These are phyloP conservation scores for Ganoderma sinense DNA, from an alignment of 1,284 basidiomycete species.

Conservation along the genomic window DNA sequence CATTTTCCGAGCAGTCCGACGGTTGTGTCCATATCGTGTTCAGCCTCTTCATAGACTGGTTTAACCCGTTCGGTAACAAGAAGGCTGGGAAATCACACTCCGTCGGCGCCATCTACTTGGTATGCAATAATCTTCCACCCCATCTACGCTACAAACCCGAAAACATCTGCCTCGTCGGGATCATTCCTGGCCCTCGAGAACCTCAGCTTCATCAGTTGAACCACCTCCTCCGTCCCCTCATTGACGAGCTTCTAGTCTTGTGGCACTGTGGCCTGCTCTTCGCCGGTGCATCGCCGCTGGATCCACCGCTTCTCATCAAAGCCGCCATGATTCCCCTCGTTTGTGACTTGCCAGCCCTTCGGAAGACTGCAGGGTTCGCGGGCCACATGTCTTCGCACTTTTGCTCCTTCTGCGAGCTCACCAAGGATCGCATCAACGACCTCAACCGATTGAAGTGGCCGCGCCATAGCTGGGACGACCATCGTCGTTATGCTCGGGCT, in stretches of 20 bases:
- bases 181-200: conserved; percentile 10
- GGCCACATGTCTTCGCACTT: conserved; percentile 19
- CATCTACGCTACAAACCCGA: conserved; percentile 29
- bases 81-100: no score
- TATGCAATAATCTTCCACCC: conserved; percentile 21
- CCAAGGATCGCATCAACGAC: conserved; percentile 4
- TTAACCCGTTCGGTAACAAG: conserved; percentile 26
- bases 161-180: conserved; percentile 26
- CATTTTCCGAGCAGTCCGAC: no score
- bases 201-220: conserved; percentile 28
- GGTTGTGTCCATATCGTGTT: conserved; percentile 12
- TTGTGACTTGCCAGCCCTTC: conserved; percentile 21
- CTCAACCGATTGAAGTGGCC: conserved; percentile 21
- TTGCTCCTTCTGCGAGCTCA: conserved; percentile 27
- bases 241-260: conserved; percentile 27
- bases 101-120: conserved; percentile 17
- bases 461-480: conserved; percentile 5
- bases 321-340: conserved; percentile 20
- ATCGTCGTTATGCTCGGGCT: conserved; percentile 25
- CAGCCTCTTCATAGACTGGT: conserved; percentile 26
- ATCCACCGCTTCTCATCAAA: conserved; percentile 10
- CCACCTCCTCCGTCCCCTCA: conserved; percentile 27
- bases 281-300: not conserved
- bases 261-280: conserved; percentile 27
- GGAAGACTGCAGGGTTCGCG: conserved; percentile 22